phyloP scores from a whole-genome alignment of 108 stramenopile genomes.

The Schizochytrium sp. region DNA sequence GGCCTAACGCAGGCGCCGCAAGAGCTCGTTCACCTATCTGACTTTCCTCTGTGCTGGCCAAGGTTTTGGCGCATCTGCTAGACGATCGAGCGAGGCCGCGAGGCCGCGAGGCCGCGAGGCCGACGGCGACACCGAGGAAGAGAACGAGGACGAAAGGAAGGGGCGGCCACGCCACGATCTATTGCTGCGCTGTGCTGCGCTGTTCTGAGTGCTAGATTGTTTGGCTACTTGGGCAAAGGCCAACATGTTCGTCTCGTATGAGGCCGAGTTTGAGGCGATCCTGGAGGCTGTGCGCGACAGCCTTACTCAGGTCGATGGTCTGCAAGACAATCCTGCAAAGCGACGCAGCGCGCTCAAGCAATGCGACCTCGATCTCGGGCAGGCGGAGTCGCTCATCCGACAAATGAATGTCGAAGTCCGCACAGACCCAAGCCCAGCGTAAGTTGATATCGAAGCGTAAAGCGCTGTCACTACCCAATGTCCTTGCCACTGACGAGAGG shows the following conservation, averaged over 20 bases:
- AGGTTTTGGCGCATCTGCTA: too few species aligned
- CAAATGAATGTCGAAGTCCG: slow-evolving; percentile 13
- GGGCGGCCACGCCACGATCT: too few species aligned
- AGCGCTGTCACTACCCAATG: not conserved
- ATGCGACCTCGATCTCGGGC: not conserved
- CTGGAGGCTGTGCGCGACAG: not conserved
- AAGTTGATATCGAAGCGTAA: not conserved
- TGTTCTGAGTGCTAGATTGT: too few species aligned
- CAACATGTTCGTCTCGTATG: not conserved
- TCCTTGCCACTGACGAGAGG: not conserved
- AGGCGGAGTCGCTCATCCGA: not conserved
- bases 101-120: too few species aligned
- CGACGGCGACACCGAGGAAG: too few species aligned
- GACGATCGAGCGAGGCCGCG: too few species aligned
- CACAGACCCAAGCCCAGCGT: not conserved
- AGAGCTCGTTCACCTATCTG: too few species aligned
- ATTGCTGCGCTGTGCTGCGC: too few species aligned
- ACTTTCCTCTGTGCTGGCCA: too few species aligned
- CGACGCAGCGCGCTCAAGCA: not conserved
- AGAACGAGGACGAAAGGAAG: too few species aligned
- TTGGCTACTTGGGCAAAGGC: too few species aligned
- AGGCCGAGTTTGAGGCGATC: not conserved
- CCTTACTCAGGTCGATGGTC: not conserved
- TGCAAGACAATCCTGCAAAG: not conserved
- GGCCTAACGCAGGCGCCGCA: too few species aligned